These are phyloP conservation scores for Thelephora terrestris DNA, from an alignment of 1,284 basidiomycete genomes.

Conservation along the genomic window DNA sequence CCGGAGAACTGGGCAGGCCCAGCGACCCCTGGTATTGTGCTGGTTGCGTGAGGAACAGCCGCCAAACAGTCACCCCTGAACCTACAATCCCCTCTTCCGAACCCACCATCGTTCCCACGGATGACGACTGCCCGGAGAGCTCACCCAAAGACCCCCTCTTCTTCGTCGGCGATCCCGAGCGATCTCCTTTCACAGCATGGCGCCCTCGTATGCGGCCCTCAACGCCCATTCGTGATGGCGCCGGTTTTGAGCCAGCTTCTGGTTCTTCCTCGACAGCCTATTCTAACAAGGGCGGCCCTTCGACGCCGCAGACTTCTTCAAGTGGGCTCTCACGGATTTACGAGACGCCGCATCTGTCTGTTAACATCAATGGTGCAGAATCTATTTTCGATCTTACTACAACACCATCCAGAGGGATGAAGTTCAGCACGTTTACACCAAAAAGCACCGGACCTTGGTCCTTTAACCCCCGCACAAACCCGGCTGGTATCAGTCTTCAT, in stretches of 20 bases:
- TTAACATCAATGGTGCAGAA: constrained; percentile 32
- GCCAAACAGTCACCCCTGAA: constrained; percentile 16
- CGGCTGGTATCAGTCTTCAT: not conserved
- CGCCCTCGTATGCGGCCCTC: constrained; percentile 26
- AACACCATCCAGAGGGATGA: constrained; percentile 62
- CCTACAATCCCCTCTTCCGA: constrained; percentile 30
- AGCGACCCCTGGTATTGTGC: constrained; percentile 70
- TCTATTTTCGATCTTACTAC: constrained; percentile 61
- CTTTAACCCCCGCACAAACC: constrained; percentile 1
- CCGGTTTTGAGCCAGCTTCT: constrained; percentile 25
- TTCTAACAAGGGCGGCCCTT: constrained; percentile 30
- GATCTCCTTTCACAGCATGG: constrained; percentile 43
- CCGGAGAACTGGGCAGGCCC: constrained; percentile 55
- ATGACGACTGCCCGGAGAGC: constrained; percentile 30
- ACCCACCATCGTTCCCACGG: constrained; percentile 55
- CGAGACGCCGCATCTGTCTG: constrained; percentile 31
- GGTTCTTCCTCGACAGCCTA: constrained; percentile 33
- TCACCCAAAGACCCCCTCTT: constrained; percentile 41
- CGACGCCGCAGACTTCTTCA: constrained; percentile 35
- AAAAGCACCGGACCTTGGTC: constrained; percentile 37
- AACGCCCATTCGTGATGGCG: constrained; percentile 33
- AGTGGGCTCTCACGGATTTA: constrained; percentile 36
- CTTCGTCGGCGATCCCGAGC: constrained; percentile 38
- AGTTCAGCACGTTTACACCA: constrained; percentile 46
- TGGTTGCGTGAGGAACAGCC: constrained; percentile 29